Evolutionary conservation across 208 protist genomes (phyloP).

Genomic region (Perkinsela sp.): DNA sequence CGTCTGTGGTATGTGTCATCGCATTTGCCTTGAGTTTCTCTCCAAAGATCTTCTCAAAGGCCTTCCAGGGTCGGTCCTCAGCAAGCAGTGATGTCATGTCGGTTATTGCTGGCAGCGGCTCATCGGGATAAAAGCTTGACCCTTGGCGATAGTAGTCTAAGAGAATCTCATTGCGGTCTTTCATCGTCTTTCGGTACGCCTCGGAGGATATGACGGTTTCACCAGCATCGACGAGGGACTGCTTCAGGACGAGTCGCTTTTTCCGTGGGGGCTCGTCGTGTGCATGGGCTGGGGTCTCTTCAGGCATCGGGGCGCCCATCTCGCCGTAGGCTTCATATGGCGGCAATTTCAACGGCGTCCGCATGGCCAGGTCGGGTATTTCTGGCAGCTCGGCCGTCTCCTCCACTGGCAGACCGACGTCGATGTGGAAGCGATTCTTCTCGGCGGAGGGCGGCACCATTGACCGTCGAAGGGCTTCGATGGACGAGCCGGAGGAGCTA

Average conservation of each 20-base stretch:
- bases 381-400: slow-evolving; percentile 2
- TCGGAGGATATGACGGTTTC: slow-evolving; percentile 32
- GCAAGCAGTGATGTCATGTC: slow-evolving; percentile 5
- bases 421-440: slow-evolving; percentile 10
- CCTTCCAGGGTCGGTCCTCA: slow-evolving; percentile 5
- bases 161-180: slow-evolving; percentile 23
- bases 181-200: slow-evolving; percentile 22
- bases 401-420: slow-evolving; percentile 6
- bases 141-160: slow-evolving; percentile 20
- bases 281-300: neutral
- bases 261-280: slow-evolving; percentile 3
- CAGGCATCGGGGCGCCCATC: neutral
- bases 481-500: neutral
- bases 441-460: neutral
- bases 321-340: neutral
- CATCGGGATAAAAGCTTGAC: slow-evolving; percentile 21
- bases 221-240: slow-evolving; percentile 15
- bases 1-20: neutral
- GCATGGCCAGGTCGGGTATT: neutral
- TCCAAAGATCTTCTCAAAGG: slow-evolving; percentile 1
- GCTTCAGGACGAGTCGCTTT: slow-evolving; percentile 10
- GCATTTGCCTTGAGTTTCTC: neutral
- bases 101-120: slow-evolving; percentile 14
- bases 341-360: neutral
- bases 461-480: neutral